Evolutionary conservation across 306 rosid species (phyloP).

Genomic region (Rosa rugosa): DNA sequence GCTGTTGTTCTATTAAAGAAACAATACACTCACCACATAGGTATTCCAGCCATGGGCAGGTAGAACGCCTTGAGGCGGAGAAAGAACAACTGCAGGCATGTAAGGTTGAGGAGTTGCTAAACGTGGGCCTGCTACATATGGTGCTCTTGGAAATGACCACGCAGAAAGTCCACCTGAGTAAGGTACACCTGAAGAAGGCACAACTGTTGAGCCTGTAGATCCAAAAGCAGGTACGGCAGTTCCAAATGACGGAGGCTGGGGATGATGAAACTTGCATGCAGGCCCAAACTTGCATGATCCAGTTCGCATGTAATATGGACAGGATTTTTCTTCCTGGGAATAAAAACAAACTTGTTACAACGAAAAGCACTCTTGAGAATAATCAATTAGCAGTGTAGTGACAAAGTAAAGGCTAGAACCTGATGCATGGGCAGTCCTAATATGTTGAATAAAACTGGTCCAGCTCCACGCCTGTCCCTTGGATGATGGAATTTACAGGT

Average conservation of each 20-base stretch:
- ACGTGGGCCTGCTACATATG: conserved; percentile 56
- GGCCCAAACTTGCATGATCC: conserved; percentile 89
- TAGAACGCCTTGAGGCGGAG: conserved; percentile 72
- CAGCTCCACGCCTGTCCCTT: conserved; percentile 93
- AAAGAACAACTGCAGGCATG: conserved; percentile 54
- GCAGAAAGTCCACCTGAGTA: conserved; percentile 63
- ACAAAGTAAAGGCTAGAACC: conserved; percentile 40
- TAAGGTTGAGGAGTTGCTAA: conserved; percentile 59
- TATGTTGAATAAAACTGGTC: conserved; percentile 70
- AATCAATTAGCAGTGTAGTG: background rate
- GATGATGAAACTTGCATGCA: conserved; percentile 95
- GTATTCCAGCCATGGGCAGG: conserved; percentile 76
- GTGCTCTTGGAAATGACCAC: conserved; percentile 70
- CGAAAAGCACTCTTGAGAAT: background rate
- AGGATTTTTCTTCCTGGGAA: conserved; percentile 79
- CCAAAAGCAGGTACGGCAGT: conserved; percentile 50
- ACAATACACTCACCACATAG: conserved; percentile 64
- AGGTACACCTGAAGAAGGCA: conserved; percentile 63
- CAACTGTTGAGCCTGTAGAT: conserved; percentile 42
- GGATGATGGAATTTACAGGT: conserved; percentile 98
- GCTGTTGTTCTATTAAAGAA: background rate
- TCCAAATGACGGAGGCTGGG: conserved; percentile 61
- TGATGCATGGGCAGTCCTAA: conserved; percentile 93
- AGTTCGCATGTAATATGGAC: conserved; percentile 87
- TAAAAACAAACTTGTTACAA: conserved; percentile 2